A percentile compares a stretch with the other conserved stretches of the same genome.
phyloP scores from a whole-genome alignment of 495 filamentous ascomycete species.

The Penicillium samsonianum region DNA sequence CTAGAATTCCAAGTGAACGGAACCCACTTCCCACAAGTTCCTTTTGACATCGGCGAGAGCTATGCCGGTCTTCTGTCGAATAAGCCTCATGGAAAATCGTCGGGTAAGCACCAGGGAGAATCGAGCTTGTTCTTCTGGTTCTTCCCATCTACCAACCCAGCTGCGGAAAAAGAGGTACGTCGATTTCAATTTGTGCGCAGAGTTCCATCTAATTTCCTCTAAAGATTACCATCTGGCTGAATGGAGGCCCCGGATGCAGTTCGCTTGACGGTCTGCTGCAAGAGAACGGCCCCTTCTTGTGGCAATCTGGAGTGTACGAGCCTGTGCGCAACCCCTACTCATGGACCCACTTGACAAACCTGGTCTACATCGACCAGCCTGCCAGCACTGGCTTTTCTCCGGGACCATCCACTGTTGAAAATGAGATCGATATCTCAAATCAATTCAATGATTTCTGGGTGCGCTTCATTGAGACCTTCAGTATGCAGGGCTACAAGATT shows the following conservation, averaged over 20 bases:
- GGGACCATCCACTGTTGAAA: conserved; percentile 59
- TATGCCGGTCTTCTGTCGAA: conserved; percentile 79
- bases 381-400: conserved; percentile 73
- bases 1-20: conserved; percentile 67
- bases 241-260: conserved; percentile 70
- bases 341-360: conserved; percentile 75
- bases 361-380: conserved; percentile 76
- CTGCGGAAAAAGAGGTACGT: conserved; percentile 60
- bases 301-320: conserved; percentile 66
- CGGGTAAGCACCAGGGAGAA: conserved; percentile 58
- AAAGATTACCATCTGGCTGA: conserved; percentile 69
- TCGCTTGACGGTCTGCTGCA: conserved; percentile 70
- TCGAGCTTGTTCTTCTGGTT: conserved; percentile 76
- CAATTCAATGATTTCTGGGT: conserved; percentile 74
- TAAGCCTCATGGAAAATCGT: conserved; percentile 47
- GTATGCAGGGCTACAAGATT: conserved; percentile 60
- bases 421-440: conserved; percentile 63
- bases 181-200: conserved; percentile 31
- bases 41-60: conserved; percentile 74
- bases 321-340: conserved; percentile 66
- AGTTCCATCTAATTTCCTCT: conserved; percentile 14
- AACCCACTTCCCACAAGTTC: conserved; percentile 65
- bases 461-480: conserved; percentile 69
- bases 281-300: conserved; percentile 76
- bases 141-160: conserved; percentile 61